Conservation (phyloP, 805 yeast species). For the Kodamaea lidongshanica region DNA sequence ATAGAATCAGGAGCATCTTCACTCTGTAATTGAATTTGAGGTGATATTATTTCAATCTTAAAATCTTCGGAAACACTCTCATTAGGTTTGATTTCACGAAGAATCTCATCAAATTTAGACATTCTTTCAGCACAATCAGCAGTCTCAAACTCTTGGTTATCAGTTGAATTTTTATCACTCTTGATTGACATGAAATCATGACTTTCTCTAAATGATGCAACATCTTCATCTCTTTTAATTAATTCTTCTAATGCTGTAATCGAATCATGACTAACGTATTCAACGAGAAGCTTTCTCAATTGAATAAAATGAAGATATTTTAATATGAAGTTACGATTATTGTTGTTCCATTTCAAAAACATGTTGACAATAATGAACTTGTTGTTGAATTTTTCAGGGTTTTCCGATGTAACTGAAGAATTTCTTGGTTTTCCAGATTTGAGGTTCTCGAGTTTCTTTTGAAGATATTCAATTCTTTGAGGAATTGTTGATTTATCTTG, state of each 20-base stretch:
- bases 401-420: too few relatives aligned
- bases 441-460: not conserved
- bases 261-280: slow-evolving; percentile 31
- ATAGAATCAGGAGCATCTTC: slow-evolving; percentile 44
- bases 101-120: slow-evolving; percentile 27
- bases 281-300: slow-evolving; percentile 18
- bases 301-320: slow-evolving; percentile 35
- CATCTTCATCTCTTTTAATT: slow-evolving; percentile 14
- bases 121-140: slow-evolving; percentile 13
- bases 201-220: too few relatives aligned
- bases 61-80: slow-evolving; percentile 34
- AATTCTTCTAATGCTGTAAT: slow-evolving; percentile 29
- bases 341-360: slow-evolving; percentile 38
- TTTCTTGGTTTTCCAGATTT: too few relatives aligned
- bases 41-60: slow-evolving; percentile 33
- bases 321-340: slow-evolving; percentile 27
- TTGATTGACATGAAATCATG: too few relatives aligned
- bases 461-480: slow-evolving; percentile 1
- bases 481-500: slow-evolving; percentile 1
- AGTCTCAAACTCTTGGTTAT: too few relatives aligned
- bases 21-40: slow-evolving; percentile 40
- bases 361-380: slow-evolving; percentile 32
- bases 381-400: slow-evolving; percentile 27
- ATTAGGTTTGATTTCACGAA: slow-evolving; percentile 15
- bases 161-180: too few relatives aligned